These are phyloP conservation scores for Excoecaria agallocha DNA, from an alignment of 345 rosid genomes.

Conservation along the genomic window DNA sequence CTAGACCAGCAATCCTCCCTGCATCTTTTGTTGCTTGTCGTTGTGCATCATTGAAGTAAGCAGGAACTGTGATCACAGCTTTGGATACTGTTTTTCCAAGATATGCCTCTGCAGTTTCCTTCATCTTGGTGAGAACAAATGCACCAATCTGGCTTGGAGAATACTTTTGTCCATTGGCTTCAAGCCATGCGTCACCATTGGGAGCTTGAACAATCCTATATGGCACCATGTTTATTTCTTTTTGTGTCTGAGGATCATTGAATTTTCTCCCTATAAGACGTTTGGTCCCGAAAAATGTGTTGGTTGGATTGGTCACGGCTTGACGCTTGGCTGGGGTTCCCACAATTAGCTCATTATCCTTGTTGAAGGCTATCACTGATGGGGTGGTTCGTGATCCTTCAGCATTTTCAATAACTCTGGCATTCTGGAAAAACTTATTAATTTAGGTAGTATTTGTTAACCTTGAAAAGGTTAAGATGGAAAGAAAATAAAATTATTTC, in stretches of 20 bases:
- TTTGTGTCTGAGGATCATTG: constrained; percentile 31
- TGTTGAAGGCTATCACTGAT: constrained; percentile 32
- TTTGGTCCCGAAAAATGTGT: constrained; percentile 35
- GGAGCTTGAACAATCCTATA: constrained; percentile 35
- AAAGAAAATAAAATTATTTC: too few species aligned
- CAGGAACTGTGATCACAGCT: not conserved
- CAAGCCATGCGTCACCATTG: constrained; percentile 41
- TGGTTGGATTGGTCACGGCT: constrained; percentile 37
- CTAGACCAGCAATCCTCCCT: not conserved
- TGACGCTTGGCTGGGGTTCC: constrained; percentile 40
- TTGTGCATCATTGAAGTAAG: not conserved
- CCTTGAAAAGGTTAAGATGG: too few species aligned
- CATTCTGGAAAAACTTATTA: constrained; percentile 12
- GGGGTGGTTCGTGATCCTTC: constrained; percentile 39
- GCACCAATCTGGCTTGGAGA: constrained; percentile 38
- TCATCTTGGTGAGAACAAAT: constrained; percentile 5
- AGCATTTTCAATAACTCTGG: constrained; percentile 35
- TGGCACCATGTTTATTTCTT: constrained; percentile 41
- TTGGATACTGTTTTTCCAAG: not conserved
- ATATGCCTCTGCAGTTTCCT: not conserved
- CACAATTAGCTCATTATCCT: constrained; percentile 30
- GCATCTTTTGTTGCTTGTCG: not conserved
- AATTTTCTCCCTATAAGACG: constrained; percentile 34
- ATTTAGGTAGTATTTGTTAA: too few species aligned
- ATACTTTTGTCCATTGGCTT: constrained; percentile 32